phyloP scores from a whole-genome alignment of 2,329 filamentous ascomycete genomes.

The Fonsecaea multimorphosa region DNA sequence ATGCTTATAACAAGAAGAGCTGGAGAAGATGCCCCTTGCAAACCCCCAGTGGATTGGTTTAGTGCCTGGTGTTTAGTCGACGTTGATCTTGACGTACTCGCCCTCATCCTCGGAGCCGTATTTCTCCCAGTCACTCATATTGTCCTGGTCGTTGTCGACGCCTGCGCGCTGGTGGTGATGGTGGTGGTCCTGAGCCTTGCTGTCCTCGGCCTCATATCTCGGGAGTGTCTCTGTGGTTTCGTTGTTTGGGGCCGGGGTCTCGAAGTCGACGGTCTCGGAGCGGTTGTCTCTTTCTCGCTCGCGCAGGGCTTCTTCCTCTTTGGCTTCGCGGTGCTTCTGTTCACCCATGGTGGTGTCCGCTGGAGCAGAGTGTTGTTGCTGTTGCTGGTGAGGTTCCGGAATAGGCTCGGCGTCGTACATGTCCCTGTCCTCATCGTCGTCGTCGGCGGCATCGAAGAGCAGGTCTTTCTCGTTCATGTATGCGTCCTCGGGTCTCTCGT shows the following conservation, averaged over 20 bases:
- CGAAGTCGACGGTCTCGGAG: constrained; percentile 41
- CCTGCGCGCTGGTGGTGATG: constrained; percentile 36
- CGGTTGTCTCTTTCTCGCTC: constrained; percentile 36
- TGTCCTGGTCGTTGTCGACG: constrained; percentile 23
- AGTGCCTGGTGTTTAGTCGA: constrained; percentile 51
- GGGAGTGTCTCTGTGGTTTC: constrained; percentile 36
- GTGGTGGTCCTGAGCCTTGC: constrained; percentile 19
- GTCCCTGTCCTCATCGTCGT: constrained; percentile 40
- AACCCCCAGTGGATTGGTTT: too few relatives aligned
- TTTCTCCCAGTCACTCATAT: constrained; percentile 38
- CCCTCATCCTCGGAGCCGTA: constrained; percentile 39
- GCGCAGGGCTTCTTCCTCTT: constrained; percentile 18
- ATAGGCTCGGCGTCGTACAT: constrained; percentile 27
- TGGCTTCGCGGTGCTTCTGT: constrained; percentile 37
- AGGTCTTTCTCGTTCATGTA: constrained; percentile 55
- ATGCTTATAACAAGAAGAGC: too few relatives aligned
- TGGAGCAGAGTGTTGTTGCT: constrained; percentile 9
- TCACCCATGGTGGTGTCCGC: constrained; percentile 15
- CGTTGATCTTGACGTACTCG: constrained; percentile 66
- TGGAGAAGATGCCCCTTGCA: too few relatives aligned
- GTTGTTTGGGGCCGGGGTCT: constrained; percentile 34
- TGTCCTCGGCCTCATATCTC: constrained; percentile 31
- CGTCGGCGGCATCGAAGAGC: constrained; percentile 55
- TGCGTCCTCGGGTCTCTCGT: constrained; percentile 41
- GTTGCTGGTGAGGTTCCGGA: background rate